Evolutionary conservation across 208 protist species (phyloP).

Genomic region (Wallacemonas collosoma): DNA sequence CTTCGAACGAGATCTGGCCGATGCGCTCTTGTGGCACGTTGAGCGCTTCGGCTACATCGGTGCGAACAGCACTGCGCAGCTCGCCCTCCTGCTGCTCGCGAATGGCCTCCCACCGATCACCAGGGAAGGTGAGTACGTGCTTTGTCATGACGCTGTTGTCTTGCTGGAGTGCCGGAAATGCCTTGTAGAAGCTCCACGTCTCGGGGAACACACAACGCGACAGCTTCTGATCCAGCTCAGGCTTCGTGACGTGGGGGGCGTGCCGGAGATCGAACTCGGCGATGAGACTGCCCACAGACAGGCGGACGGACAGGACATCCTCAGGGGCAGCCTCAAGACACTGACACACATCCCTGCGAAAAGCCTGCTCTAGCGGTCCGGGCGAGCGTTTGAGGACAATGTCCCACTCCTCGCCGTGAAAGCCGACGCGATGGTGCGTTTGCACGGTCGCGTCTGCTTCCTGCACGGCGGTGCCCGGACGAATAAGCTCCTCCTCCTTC

Average conservation of each 20-base stretch:
- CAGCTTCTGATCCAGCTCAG: constrained; percentile 15
- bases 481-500: constrained; percentile 17
- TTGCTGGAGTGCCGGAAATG: constrained; percentile 6
- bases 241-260: constrained; percentile 17
- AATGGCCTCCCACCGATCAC: constrained; percentile 10
- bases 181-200: constrained; percentile 19
- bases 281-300: constrained; percentile 28
- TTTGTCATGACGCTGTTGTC: constrained; percentile 13
- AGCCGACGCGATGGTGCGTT: constrained; percentile 37
- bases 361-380: constrained; percentile 11
- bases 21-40: constrained; percentile 1
- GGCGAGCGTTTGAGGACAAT: neutral
- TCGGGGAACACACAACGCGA: constrained; percentile 13
- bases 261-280: constrained; percentile 34
- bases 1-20: constrained; percentile 15
- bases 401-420: constrained; percentile 28
- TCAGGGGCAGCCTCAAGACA: constrained; percentile 10
- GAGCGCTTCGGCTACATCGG: constrained; percentile 3
- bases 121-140: constrained; percentile 10
- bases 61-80: constrained; percentile 12
- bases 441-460: neutral
- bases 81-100: constrained; percentile 19
- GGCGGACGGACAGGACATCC: constrained; percentile 13
- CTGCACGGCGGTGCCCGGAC: constrained; percentile 8
- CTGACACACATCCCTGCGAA: constrained; percentile 29